These are phyloP conservation scores for Infundibulicybe gibba DNA, from an alignment of 768 basidiomycete species.

Conservation along the genomic window DNA sequence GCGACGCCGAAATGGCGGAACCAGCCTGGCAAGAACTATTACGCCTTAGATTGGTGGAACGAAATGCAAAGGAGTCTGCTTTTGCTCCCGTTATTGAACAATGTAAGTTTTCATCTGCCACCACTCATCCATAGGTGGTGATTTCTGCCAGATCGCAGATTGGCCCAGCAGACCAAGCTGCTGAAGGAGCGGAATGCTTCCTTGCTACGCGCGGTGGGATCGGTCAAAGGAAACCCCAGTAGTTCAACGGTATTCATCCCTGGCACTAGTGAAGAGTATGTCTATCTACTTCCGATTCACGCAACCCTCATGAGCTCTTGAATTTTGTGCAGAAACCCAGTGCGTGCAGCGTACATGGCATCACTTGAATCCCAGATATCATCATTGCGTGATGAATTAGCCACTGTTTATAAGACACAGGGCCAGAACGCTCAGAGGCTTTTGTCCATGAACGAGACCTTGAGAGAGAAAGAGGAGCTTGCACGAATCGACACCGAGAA, in stretches of 20 bases:
- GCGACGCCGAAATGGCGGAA: conserved; percentile 58
- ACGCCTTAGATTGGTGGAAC: conserved; percentile 73
- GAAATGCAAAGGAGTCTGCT: conserved; percentile 78
- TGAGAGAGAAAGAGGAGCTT: conserved; percentile 90
- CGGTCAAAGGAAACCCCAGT: conserved; percentile 60
- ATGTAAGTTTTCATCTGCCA: conserved; percentile 51
- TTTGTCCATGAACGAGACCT: conserved; percentile 90
- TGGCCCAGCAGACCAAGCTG: conserved; percentile 89
- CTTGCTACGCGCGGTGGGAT: conserved; percentile 78
- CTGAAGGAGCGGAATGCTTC: conserved; percentile 92
- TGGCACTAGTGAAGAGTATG: conserved; percentile 71
- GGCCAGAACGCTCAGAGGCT: conserved; percentile 93
- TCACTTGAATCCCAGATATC: conserved; percentile 95
- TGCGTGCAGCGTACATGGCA: conserved; percentile 82
- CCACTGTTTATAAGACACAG: conserved; percentile 94
- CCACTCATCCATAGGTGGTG: conserved; percentile 7
- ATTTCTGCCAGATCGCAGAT: conserved; percentile 66
- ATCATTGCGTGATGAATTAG: conserved; percentile 85
- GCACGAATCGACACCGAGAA: conserved; percentile 80
- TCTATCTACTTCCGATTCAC: conserved; percentile 6
- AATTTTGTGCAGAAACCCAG: conserved; percentile 63
- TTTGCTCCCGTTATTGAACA: conserved; percentile 88
- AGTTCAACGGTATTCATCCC: conserved; percentile 61
- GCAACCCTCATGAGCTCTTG: conserved; percentile 12
- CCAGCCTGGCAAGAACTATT: conserved; percentile 84